Base-by-base conservation (phyloP, 148 eudicot species). In the Amaranthus hypochondriacus region DNA sequence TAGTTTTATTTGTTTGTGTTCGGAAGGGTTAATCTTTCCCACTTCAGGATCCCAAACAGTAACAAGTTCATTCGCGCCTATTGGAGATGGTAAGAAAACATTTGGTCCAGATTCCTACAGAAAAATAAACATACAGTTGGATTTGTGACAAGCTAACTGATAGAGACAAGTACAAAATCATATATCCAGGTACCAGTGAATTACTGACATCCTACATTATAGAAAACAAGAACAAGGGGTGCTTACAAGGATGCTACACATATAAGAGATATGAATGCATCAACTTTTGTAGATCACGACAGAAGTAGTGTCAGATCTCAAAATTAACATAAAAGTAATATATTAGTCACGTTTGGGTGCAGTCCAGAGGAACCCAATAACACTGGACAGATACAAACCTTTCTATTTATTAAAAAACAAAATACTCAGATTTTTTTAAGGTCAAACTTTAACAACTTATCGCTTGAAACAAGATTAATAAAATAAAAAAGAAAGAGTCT, bases 21-120 rank as follows among this genome's bases (percentile, higher is more conserved):
- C 97, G 67, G 97, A 92, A 78, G 93, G 98, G 85, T 95, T 95
- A 56, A 79, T 86, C 77, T 88, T 95, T 59, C 96, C 98, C 66
- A 92, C 88, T 77, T 92, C 98, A 67, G 98, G 97, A 74, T 94
- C 98, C 96, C 97, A 94, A 47, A 94, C 96, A 10, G 90, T 88
- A 77, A 94, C 98, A 70, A 94, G 85, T 80, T 94, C 98, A 84
- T 94, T 94, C 73, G 97, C 85, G 65, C 96, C 88, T 59, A 95
- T 83, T 47, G 97, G 93, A 72, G 97, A 86, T 44, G 93, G 88
- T 79, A 95, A 81, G 69, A 90, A 83, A 73, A 92, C 87, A 79
- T 95, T 95, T 74, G 96, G 90, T 74, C 96, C 98, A 18, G 98
- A 90, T 77, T 90, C 97, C 98, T 95, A 72, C 81, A 84, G 55